phyloP scores from a whole-genome alignment of 2,329 filamentous ascomycete species.

The Apiospora sp. region DNA sequence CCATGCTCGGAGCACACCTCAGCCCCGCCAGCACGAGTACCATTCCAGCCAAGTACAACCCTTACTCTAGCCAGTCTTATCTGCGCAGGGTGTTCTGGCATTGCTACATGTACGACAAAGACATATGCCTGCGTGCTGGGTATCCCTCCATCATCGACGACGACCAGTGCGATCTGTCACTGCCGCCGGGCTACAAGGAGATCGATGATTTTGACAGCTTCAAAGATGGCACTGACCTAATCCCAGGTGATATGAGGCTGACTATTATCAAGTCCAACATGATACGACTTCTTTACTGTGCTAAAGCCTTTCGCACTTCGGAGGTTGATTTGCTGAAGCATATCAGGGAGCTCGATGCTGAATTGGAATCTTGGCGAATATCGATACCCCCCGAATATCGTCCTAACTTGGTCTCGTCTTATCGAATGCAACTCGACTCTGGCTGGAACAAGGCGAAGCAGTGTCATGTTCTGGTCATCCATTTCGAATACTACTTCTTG shows the following conservation, averaged over 20 bases:
- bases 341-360: conserved; percentile 64
- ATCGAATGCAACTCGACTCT: neutral
- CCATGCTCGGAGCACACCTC: conserved; percentile 56
- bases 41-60: conserved; percentile 18
- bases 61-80: conserved; percentile 42
- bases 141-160: conserved; percentile 60
- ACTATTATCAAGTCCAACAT: conserved; percentile 60
- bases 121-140: conserved; percentile 60
- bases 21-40: conserved; percentile 30
- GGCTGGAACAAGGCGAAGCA: neutral
- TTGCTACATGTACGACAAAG: conserved; percentile 62
- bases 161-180: conserved; percentile 59
- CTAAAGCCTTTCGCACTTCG: conserved; percentile 54
- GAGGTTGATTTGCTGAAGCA: conserved; percentile 62
- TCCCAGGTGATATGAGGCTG: conserved; percentile 57
- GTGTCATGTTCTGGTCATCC: conserved; percentile 52
- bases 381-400: conserved; percentile 54
- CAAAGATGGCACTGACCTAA: conserved; percentile 37
- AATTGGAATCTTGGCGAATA: conserved; percentile 62
- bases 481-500: conserved; percentile 64
- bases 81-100: conserved; percentile 60
- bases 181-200: conserved; percentile 51
- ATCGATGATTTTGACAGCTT: conserved; percentile 39
- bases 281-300: conserved; percentile 57
- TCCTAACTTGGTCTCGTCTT: conserved; percentile 52